These are phyloP conservation scores for Trichoderma oligosporum DNA, from an alignment of 2,329 filamentous ascomycete species.

Conservation along the genomic window DNA sequence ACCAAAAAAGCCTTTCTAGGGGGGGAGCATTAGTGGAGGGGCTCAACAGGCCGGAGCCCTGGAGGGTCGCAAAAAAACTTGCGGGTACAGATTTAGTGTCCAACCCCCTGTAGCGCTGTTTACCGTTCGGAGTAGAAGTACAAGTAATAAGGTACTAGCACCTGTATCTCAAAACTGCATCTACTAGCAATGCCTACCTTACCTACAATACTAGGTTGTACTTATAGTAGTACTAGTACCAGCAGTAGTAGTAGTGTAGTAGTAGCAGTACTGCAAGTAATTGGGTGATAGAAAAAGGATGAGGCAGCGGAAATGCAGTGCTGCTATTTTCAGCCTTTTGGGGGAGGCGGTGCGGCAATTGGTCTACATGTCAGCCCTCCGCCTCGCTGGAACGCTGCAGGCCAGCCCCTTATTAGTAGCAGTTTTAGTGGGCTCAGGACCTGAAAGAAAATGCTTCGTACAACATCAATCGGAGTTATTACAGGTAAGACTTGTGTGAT, in stretches of 20 bases:
- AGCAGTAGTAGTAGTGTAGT: no score
- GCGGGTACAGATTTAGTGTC: background rate
- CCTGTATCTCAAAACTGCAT: no score
- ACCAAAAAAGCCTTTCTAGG: constrained; percentile 1
- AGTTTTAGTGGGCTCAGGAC: background rate
- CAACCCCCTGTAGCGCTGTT: no score
- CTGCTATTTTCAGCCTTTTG: constrained; percentile 19
- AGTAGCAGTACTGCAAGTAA: no score
- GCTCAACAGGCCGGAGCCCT: constrained; percentile 10
- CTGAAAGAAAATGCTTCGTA: background rate
- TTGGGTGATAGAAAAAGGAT: no score
- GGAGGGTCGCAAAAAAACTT: background rate
- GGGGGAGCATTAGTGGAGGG: constrained; percentile 12
- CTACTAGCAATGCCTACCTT: background rate
- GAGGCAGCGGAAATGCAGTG: constrained; percentile 10
- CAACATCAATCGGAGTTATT: background rate
- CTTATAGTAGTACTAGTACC: no score
- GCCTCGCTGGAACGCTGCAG: constrained; percentile 17
- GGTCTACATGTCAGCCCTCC: constrained; percentile 17
- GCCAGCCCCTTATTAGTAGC: background rate
- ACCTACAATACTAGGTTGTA: no score
- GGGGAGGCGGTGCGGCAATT: constrained; percentile 18
- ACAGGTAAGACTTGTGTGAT: background rate
- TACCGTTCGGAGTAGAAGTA: no score
- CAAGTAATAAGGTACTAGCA: no score